Conservation (phyloP, 495 filamentous ascomycete species). For the Parathielavia appendiculata region DNA sequence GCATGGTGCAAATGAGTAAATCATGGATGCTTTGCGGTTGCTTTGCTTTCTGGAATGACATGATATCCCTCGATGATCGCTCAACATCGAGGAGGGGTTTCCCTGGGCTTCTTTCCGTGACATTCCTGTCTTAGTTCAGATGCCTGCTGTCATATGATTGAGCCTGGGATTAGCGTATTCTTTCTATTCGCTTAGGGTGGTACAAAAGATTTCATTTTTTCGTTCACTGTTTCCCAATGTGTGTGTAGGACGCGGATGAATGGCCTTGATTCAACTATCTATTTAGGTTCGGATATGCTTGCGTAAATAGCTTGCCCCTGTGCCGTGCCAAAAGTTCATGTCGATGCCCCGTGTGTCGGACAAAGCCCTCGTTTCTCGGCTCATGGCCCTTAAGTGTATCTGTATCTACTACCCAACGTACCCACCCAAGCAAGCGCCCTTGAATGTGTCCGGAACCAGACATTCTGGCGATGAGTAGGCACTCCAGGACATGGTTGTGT, state of each 20-base stretch:
- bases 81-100: slow-evolving; percentile 31
- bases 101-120: slow-evolving; percentile 17
- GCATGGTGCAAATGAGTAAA: slow-evolving; percentile 35
- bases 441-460: too few species aligned
- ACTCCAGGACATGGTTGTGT: too few species aligned
- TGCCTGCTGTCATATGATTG: slow-evolving; percentile 5
- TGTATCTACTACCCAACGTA: too few species aligned
- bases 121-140: slow-evolving; percentile 16
- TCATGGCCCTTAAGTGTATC: too few species aligned
- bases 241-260: neutral
- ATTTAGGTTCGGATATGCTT: too few species aligned
- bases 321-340: neutral
- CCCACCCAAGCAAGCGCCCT: too few species aligned
- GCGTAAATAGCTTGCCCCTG: too few species aligned
- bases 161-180: slow-evolving; percentile 13
- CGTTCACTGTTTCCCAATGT: neutral
- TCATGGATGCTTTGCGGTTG: slow-evolving; percentile 17
- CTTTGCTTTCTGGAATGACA: slow-evolving; percentile 29
- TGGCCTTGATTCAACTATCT: too few species aligned
- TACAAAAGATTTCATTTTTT: neutral
- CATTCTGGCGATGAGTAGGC: too few species aligned
- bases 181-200: slow-evolving; percentile 8
- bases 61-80: slow-evolving; percentile 29
- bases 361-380: too few species aligned
- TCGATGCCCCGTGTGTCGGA: too few species aligned